Evolutionary conservation across 768 basidiomycete genomes (phyloP).

Genomic region (Auriscalpium vulgare): DNA sequence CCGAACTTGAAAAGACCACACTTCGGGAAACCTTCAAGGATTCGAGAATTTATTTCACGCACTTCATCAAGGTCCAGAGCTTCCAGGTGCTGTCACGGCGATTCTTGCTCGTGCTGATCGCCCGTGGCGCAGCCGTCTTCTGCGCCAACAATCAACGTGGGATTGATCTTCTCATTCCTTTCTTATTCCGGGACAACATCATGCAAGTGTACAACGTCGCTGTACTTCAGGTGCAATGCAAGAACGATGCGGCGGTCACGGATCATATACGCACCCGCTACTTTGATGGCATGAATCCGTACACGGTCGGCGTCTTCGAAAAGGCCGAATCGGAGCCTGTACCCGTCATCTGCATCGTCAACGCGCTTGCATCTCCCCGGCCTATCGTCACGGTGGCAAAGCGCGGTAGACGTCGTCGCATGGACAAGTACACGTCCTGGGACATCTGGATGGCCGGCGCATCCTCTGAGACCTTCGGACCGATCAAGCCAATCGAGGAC

Average conservation of each 20-base stretch:
- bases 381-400: background rate
- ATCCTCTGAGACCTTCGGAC: background rate
- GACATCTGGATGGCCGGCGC: background rate
- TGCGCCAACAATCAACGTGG: background rate
- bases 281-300: background rate
- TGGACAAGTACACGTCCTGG: background rate
- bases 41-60: background rate
- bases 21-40: slow-evolving; percentile 16
- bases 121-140: background rate
- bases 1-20: background rate
- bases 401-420: background rate
- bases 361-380: background rate
- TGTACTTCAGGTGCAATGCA: background rate
- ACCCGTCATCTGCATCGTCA: background rate
- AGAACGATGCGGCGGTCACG: background rate
- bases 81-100: background rate
- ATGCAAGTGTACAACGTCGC: background rate
- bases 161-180: background rate
- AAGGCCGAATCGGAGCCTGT: background rate
- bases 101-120: background rate
- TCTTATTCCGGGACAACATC: background rate
- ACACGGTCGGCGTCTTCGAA: background rate
- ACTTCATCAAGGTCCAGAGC: background rate
- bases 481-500: background rate
- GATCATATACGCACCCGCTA: background rate